Conservation (phyloP, 176 grass and related monocot genomes). For the Bolboschoenus planiculmis region DNA sequence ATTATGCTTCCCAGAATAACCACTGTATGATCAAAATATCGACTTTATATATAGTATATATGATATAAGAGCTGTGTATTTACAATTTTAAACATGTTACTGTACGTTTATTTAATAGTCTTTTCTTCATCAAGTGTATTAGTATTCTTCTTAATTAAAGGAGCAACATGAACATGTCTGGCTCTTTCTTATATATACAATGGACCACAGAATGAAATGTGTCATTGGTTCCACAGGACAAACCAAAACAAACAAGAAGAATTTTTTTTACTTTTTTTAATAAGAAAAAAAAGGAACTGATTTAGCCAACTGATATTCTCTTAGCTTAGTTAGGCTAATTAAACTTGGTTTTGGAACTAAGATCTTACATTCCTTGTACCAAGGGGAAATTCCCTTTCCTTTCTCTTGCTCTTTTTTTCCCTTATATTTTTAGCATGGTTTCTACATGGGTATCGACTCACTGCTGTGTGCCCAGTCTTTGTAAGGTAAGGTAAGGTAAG, state of each 20-base stretch:
- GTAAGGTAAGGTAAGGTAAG: slow-evolving; percentile 4
- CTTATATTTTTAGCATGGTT: slow-evolving; percentile 22
- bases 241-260: neutral
- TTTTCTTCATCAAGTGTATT: neutral
- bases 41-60: no score
- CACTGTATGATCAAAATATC: no score
- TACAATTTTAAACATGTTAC: no score
- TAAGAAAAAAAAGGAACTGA: neutral
- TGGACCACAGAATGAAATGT: neutral
- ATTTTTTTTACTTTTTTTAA: neutral
- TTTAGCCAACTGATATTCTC: slow-evolving; percentile 6
- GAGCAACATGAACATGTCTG: no score
- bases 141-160: neutral
- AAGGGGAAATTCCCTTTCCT: slow-evolving; percentile 1
- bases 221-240: neutral
- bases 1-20: no score
- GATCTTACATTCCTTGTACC: slow-evolving; percentile 27
- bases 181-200: neutral
- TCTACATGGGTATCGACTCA: slow-evolving; percentile 12
- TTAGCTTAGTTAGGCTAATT: neutral
- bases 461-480: neutral
- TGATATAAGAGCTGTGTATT: no score
- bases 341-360: slow-evolving; percentile 22
- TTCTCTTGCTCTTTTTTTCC: slow-evolving; percentile 14
- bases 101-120: no score